phyloP scores from a whole-genome alignment of 306 rosid species.

The Pyrus betulifolia region DNA sequence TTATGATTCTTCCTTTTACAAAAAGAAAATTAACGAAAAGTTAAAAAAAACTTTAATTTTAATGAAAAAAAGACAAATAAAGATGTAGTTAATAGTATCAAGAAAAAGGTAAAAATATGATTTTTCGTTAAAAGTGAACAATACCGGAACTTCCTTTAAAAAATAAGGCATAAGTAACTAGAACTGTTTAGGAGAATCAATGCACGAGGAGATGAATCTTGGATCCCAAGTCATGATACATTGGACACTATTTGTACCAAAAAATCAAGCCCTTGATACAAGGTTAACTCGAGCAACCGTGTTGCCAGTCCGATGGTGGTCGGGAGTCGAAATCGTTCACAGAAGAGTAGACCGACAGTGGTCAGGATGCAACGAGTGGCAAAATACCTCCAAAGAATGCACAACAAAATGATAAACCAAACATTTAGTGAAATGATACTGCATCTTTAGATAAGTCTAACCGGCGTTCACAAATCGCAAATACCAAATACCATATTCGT shows the following conservation, averaged over 20 bases:
- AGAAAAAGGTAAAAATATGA: too few species aligned
- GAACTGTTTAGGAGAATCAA: neutral
- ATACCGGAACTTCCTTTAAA: too few species aligned
- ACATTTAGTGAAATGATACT: neutral
- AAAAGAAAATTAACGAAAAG: too few species aligned
- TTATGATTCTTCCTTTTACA: too few species aligned
- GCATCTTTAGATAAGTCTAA: neutral
- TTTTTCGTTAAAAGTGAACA: too few species aligned
- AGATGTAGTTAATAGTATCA: accelerated
- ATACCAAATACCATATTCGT: neutral
- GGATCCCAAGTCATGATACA: neutral
- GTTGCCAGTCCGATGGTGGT: too few species aligned
- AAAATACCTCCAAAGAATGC: neutral
- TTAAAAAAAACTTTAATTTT: too few species aligned
- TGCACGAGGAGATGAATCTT: neutral
- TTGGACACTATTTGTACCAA: too few species aligned
- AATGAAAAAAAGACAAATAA: too few species aligned
- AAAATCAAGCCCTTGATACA: neutral
- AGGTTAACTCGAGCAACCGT: neutral
- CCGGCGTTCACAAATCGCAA: neutral
- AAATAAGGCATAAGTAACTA: too few species aligned
- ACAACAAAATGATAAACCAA: neutral
- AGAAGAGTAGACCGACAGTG: too few species aligned
- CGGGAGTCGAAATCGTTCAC: too few species aligned
- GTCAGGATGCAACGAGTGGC: neutral